phyloP scores from a whole-genome alignment of 208 protist species.

The Trypanosoma mega region DNA sequence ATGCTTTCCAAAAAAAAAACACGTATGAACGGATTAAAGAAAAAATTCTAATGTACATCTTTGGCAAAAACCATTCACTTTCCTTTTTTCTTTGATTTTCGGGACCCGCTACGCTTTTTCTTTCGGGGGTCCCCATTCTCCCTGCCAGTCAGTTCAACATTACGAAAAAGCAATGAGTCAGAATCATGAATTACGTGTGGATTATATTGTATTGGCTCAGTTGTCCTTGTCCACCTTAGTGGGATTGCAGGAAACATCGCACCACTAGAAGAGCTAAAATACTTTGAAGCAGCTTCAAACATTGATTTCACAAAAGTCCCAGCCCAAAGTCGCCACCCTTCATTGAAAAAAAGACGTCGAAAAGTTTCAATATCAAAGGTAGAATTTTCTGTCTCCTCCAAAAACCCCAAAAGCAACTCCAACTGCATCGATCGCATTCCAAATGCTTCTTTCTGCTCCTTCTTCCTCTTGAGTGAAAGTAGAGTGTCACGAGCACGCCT shows the following conservation, averaged over 20 bases:
- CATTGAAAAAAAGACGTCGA: slow-evolving; percentile 30
- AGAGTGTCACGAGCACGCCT: slow-evolving; percentile 3
- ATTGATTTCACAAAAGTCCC: slow-evolving; percentile 47
- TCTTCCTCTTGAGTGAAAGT: slow-evolving; percentile 1
- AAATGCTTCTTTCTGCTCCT: slow-evolving; percentile 8
- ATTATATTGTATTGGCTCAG: slow-evolving; percentile 36
- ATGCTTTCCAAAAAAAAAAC: slow-evolving; percentile 10
- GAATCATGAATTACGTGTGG: slow-evolving; percentile 34
- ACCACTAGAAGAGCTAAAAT: slow-evolving; percentile 42
- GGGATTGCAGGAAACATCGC: slow-evolving; percentile 40
- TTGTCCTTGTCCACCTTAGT: slow-evolving; percentile 31
- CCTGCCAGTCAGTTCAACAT: slow-evolving; percentile 32
- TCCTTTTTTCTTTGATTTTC: slow-evolving; percentile 3
- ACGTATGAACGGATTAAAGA: background rate
- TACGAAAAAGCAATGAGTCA: slow-evolving; percentile 45
- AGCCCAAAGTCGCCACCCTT: slow-evolving; percentile 20
- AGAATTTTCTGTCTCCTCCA: slow-evolving; percentile 10
- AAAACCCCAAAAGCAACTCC: slow-evolving; percentile 21
- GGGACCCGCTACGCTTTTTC: slow-evolving; percentile 19
- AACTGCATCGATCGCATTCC: slow-evolving; percentile 21
- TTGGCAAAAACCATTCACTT: background rate
- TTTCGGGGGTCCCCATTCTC: slow-evolving; percentile 24
- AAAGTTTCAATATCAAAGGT: slow-evolving; percentile 30
- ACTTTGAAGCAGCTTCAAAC: slow-evolving; percentile 40
- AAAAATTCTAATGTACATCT: background rate